Evolutionary conservation across 2,329 filamentous ascomycete species (phyloP).

Genomic region (Beauveria scarabaeidicola): DNA sequence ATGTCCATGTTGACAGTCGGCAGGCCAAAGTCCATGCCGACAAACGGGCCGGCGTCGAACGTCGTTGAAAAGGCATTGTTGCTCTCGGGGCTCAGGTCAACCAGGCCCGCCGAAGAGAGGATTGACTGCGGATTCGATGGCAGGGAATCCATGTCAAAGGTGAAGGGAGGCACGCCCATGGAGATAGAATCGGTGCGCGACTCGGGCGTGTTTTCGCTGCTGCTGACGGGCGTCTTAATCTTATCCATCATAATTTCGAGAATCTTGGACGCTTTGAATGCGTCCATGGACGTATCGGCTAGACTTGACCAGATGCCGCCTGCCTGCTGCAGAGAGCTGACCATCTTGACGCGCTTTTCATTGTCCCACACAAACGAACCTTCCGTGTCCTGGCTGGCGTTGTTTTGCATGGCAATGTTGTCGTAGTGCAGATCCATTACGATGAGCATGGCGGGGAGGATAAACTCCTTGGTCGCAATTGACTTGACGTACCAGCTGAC

Average conservation of each 20-base stretch:
- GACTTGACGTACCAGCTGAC: slow-evolving; percentile 74
- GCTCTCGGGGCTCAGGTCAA: slow-evolving; percentile 18
- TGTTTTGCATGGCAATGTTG: slow-evolving; percentile 37
- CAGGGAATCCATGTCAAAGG: slow-evolving; percentile 29
- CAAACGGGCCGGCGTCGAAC: slow-evolving; percentile 30
- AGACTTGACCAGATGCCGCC: slow-evolving; percentile 73
- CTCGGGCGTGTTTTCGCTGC: slow-evolving; percentile 11
- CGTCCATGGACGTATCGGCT: slow-evolving; percentile 74
- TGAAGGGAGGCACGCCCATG: slow-evolving; percentile 23
- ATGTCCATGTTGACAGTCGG: slow-evolving; percentile 24
- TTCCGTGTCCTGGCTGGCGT: slow-evolving; percentile 32
- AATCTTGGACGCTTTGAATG: slow-evolving; percentile 74
- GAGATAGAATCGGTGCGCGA: slow-evolving; percentile 12
- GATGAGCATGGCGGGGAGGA: slow-evolving; percentile 78
- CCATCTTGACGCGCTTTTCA: slow-evolving; percentile 64
- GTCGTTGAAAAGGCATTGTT: slow-evolving; percentile 25
- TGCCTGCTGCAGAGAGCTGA: slow-evolving; percentile 62
- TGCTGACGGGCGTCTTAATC: slow-evolving; percentile 35
- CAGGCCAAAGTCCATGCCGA: slow-evolving; percentile 36
- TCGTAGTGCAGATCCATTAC: slow-evolving; percentile 74
- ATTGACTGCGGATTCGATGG: slow-evolving; percentile 18
- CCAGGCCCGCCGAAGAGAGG: slow-evolving; percentile 19
- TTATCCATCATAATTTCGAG: slow-evolving; percentile 81
- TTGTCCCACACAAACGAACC: slow-evolving; percentile 47
- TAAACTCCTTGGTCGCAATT: slow-evolving; percentile 74